These are phyloP conservation scores for Penstemon davidsonii DNA, from an alignment of 257 asterid genomes.

Conservation along the genomic window DNA sequence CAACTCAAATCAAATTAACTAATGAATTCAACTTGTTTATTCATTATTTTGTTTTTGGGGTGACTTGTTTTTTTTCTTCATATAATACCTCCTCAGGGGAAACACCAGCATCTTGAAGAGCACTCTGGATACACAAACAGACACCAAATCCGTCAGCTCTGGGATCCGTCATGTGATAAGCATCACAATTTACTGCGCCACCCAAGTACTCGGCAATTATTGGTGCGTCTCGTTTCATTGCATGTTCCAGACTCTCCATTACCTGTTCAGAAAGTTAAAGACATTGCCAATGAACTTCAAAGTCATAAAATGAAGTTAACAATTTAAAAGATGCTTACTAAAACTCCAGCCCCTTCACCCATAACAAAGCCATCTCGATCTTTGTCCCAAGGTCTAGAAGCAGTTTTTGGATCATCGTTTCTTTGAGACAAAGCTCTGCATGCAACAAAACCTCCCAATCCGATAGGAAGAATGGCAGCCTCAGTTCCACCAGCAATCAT, in stretches of 20 bases:
- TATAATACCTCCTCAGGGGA: conserved; percentile 84
- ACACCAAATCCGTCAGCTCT: conserved; percentile 96
- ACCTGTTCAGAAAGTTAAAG: conserved; percentile 48
- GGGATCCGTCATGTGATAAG: conserved; percentile 95
- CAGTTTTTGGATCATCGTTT: conserved; percentile 55
- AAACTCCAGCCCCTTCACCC: conserved; percentile 66
- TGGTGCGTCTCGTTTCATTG: conserved; percentile 86
- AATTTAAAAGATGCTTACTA: background rate
- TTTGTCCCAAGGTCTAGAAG: conserved; percentile 70
- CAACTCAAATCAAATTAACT: background rate
- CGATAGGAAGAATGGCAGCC: conserved; percentile 19
- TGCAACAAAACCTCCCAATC: conserved; percentile 65
- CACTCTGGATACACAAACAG: conserved; percentile 71
- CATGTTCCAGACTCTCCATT: conserved; percentile 94
- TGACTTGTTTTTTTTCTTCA: too few relatives aligned
- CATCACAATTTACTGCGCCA: conserved; percentile 94
- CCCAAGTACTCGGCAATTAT: conserved; percentile 93
- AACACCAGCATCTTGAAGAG: conserved; percentile 87
- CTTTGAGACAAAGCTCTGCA: conserved; percentile 61
- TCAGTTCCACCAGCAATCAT: conserved; percentile 20
- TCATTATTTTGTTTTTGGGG: too few relatives aligned
- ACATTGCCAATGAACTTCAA: background rate
- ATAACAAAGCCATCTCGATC: conserved; percentile 64
- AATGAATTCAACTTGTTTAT: too few relatives aligned
- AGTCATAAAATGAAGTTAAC: too few relatives aligned